Percentiles rank a stretch among this genome's conserved stretches.
phyloP scores from a whole-genome alignment of 2,329 filamentous ascomycete species.

The Colletotrichum orbiculare region DNA sequence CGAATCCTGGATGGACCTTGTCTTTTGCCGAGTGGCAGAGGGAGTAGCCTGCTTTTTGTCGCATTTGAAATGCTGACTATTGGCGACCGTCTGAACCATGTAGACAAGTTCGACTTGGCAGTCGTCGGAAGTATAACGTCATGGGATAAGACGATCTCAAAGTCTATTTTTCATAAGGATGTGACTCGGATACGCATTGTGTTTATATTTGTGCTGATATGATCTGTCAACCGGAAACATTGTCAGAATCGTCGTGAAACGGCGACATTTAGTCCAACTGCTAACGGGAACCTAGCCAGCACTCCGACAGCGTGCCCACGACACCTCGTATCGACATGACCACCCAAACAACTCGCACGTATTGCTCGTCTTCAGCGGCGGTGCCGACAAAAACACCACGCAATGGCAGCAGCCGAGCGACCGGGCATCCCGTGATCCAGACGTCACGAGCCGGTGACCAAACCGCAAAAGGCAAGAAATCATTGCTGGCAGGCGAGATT shows the following conservation, averaged over 20 bases:
- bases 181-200: neutral
- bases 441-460: neutral
- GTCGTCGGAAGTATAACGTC: neutral
- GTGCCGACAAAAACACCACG: neutral
- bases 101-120: too few species aligned
- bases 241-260: slow-evolving; percentile 8
- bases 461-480: neutral
- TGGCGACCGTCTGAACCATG: too few species aligned
- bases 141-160: too few species aligned
- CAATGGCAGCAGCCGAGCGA: neutral
- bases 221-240: neutral
- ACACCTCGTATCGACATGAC: neutral
- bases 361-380: too few species aligned
- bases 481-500: slow-evolving; percentile 1
- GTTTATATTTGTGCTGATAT: neutral
- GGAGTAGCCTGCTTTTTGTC: neutral
- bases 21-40: neutral
- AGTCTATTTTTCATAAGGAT: too few species aligned
- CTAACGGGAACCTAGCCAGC: neutral
- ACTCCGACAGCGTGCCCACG: neutral
- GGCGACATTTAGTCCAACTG: slow-evolving; percentile 2
- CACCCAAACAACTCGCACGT: neutral
- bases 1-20: slow-evolving; percentile 37
- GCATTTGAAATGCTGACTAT: too few species aligned
- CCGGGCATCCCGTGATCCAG: neutral